Percentiles rank a stretch among this genome's conserved stretches.
These are phyloP conservation scores for Dichotomopilus funicola DNA, from an alignment of 2,329 filamentous ascomycete species.

Conservation along the genomic window DNA sequence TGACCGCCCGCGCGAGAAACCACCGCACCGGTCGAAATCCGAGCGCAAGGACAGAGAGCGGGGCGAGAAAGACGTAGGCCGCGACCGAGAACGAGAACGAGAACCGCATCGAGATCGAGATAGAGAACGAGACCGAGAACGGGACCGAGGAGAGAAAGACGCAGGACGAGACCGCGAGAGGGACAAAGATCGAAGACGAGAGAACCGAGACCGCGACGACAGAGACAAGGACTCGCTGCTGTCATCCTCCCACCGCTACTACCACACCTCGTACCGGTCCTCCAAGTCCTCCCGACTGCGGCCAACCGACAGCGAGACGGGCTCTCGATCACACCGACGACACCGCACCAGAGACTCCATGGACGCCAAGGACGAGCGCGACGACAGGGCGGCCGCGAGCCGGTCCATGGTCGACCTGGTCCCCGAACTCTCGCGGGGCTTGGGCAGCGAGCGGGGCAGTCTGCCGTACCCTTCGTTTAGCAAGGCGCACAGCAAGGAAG, in stretches of 20 bases:
- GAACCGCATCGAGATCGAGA: slow-evolving; percentile 16
- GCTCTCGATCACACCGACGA: slow-evolving; percentile 33
- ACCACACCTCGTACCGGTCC: slow-evolving; percentile 34
- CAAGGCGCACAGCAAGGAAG: slow-evolving; percentile 88
- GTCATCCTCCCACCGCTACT: slow-evolving; percentile 20
- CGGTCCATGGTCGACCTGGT: slow-evolving; percentile 44
- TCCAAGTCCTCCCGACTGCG: slow-evolving; percentile 36
- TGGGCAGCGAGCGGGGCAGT: slow-evolving; percentile 41
- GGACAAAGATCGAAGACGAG: slow-evolving; percentile 17
- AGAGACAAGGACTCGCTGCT: slow-evolving; percentile 21
- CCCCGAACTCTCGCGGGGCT: slow-evolving; percentile 38
- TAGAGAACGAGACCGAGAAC: slow-evolving; percentile 29
- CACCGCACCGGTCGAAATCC: slow-evolving; percentile 21
- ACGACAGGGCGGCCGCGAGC: slow-evolving; percentile 18
- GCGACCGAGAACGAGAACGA: slow-evolving; percentile 26
- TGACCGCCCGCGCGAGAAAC: slow-evolving; percentile 35
- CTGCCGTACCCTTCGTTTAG: slow-evolving; percentile 77
- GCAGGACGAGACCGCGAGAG: slow-evolving; percentile 26
- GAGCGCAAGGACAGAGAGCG: slow-evolving; percentile 26
- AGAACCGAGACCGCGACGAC: slow-evolving; percentile 28
- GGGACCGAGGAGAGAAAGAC: slow-evolving; percentile 4
- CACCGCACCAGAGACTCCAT: slow-evolving; percentile 31
- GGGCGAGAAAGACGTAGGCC: slow-evolving; percentile 20
- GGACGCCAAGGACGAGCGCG: slow-evolving; percentile 23
- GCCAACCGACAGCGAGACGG: slow-evolving; percentile 35